Conservation (phyloP, 2,329 filamentous ascomycete species). For the Curvularia verruculosa region DNA sequence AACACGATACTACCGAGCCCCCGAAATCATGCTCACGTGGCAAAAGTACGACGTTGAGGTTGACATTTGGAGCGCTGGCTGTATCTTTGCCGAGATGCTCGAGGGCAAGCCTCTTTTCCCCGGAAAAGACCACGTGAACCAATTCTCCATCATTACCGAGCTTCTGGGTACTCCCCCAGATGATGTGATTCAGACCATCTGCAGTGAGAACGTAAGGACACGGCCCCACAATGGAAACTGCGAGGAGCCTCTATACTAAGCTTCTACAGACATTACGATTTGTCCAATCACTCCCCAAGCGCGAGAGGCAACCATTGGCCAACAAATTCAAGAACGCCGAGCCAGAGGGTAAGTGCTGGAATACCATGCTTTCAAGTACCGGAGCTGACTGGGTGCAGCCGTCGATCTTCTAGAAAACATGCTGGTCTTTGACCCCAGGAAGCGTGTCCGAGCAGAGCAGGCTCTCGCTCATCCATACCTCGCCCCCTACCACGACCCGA, state of each 20-base stretch:
- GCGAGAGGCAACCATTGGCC: constrained; percentile 82
- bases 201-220: constrained; percentile 84
- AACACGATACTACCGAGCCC: constrained; percentile 96
- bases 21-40: constrained; percentile 99
- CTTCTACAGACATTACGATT: constrained; percentile 81
- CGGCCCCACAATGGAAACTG: not conserved
- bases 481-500: constrained; percentile 94
- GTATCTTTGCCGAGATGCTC: constrained; percentile 99
- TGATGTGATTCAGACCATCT: constrained; percentile 98
- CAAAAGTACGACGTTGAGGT: constrained; percentile 99
- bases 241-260: constrained; percentile 25
- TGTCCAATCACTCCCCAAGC: constrained; percentile 94
- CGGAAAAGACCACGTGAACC: constrained; percentile 98
- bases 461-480: constrained; percentile 93
- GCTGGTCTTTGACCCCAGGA: constrained; percentile 98
- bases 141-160: constrained; percentile 99
- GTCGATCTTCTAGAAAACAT: constrained; percentile 94
- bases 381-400: constrained; percentile 59
- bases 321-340: constrained; percentile 97
- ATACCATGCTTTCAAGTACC: not conserved
- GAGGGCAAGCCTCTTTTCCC: constrained; percentile 98
- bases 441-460: constrained; percentile 84
- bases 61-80: constrained; percentile 98
- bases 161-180: constrained; percentile 94
- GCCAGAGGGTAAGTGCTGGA: constrained; percentile 68